phyloP scores from a whole-genome alignment of 1,284 basidiomycete genomes.

The Leccinum cinnamomeum region DNA sequence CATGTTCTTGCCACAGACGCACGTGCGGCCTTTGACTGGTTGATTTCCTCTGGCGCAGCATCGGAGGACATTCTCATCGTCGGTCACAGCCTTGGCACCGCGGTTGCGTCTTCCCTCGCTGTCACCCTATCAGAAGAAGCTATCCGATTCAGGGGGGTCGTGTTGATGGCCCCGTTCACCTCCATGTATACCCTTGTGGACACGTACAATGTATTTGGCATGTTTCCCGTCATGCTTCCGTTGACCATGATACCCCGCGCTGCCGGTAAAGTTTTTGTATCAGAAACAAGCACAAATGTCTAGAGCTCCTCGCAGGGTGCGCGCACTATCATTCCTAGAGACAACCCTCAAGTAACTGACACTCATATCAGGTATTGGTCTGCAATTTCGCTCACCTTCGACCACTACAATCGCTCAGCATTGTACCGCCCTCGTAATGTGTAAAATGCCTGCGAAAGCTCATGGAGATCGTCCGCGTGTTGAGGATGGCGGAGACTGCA shows the following conservation, averaged over 20 bases:
- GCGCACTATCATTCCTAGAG: no score
- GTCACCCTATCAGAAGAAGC: constrained; percentile 58
- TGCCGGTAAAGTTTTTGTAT: constrained; percentile 51
- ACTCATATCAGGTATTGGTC: no score
- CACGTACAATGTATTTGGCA: constrained; percentile 69
- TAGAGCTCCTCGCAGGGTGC: no score
- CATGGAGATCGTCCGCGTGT: no score
- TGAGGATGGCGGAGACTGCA: no score
- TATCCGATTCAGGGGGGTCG: constrained; percentile 56
- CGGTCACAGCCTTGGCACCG: constrained; percentile 85
- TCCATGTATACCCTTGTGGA: constrained; percentile 65
- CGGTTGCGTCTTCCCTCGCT: constrained; percentile 65
- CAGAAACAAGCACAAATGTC: no score
- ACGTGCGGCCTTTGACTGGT: constrained; percentile 79
- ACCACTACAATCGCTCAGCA: no score
- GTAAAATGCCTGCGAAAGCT: no score
- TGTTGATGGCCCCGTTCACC: constrained; percentile 78
- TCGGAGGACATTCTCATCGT: constrained; percentile 66
- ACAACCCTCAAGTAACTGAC: no score
- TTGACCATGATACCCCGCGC: constrained; percentile 69
- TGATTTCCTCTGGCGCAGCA: constrained; percentile 57
- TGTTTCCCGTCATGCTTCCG: constrained; percentile 72
- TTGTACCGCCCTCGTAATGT: no score
- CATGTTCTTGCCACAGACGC: constrained; percentile 77
- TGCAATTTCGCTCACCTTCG: no score